phyloP scores from a whole-genome alignment of 1,284 basidiomycete genomes.

The Tremellales sp. region DNA sequence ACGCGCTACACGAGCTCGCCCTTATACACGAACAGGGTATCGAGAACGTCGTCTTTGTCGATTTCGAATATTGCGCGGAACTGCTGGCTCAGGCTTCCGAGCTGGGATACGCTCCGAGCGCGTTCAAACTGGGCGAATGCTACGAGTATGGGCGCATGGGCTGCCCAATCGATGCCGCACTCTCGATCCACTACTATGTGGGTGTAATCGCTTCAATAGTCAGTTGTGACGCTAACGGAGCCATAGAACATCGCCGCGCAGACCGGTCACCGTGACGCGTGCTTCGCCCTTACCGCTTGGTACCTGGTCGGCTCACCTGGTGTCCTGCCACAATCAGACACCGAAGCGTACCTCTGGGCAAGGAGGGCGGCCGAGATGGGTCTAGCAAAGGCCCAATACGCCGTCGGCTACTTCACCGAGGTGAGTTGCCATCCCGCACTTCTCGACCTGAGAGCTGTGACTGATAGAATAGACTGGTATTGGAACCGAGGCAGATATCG shows the following conservation, averaged over 20 bases:
- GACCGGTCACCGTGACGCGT: slow-evolving; percentile 93
- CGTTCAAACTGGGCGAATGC: slow-evolving; percentile 93
- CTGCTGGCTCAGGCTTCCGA: slow-evolving; percentile 91
- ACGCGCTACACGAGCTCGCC: slow-evolving; percentile 92
- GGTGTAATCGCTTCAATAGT: slow-evolving; percentile 48
- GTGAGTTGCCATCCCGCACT: slow-evolving; percentile 32
- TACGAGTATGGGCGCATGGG: slow-evolving; percentile 99
- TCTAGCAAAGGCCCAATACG: slow-evolving; percentile 91
- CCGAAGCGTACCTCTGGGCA: slow-evolving; percentile 96
- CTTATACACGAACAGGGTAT: slow-evolving; percentile 91
- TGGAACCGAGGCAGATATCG: slow-evolving; percentile 64
- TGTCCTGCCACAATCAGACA: slow-evolving; percentile 93
- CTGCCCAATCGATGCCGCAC: slow-evolving; percentile 93
- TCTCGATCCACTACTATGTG: slow-evolving; percentile 98
- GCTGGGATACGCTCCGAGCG: slow-evolving; percentile 92
- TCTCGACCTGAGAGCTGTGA: neutral
- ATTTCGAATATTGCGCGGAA: slow-evolving; percentile 91
- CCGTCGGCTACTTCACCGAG: slow-evolving; percentile 95
- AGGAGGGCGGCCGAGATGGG: slow-evolving; percentile 89
- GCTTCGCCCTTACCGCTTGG: slow-evolving; percentile 97
- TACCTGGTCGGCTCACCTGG: slow-evolving; percentile 97
- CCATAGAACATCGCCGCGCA: slow-evolving; percentile 91
- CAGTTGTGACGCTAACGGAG: neutral
- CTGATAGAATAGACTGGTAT: slow-evolving; percentile 62
- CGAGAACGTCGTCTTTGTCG: slow-evolving; percentile 94